phyloP scores from a whole-genome alignment of 73 alveolate species.

The Loxodes magnus region DNA sequence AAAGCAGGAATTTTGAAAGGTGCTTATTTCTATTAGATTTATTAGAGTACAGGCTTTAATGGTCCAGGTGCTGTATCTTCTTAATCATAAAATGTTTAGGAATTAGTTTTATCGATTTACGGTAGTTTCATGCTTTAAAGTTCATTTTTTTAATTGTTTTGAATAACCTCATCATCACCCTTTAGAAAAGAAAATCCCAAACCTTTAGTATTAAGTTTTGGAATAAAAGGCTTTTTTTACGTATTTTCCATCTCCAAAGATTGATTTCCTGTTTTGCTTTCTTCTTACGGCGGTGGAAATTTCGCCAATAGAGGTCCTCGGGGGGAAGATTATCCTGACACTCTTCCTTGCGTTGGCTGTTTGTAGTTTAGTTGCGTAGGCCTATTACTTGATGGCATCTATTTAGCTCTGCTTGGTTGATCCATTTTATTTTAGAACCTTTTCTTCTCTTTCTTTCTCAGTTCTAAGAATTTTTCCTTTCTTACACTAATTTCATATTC shows the following conservation, averaged over 20 bases:
- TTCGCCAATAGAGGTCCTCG: too few species aligned
- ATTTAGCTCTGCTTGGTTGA: conserved; percentile 7
- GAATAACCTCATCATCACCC: conserved; percentile 8
- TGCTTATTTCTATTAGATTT: conserved; percentile 6
- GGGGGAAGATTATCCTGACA: too few species aligned
- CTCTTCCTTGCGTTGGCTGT: too few species aligned
- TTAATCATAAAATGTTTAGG: too few species aligned
- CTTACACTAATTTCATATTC: conserved; percentile 80
- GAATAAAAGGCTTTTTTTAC: not conserved
- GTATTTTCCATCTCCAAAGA: too few species aligned
- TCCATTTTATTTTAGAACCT: conserved; percentile 12
- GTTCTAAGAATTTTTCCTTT: conserved; percentile 18
- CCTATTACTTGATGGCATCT: not conserved
- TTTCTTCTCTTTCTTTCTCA: conserved; percentile 18
- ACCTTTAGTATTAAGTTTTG: conserved; percentile 15
- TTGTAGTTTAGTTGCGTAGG: not conserved
- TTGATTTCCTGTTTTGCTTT: not conserved
- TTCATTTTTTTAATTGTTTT: too few species aligned
- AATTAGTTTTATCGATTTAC: too few species aligned
- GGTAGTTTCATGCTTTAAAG: too few species aligned
- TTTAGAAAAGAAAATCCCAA: conserved; percentile 15
- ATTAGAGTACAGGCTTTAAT: not conserved
- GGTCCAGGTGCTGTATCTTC: not conserved
- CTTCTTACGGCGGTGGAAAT: too few species aligned
- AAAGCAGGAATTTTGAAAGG: not conserved